Evolutionary conservation across 495 filamentous ascomycete genomes (phyloP).

Genomic region (Chaetomidium leptoderma): DNA sequence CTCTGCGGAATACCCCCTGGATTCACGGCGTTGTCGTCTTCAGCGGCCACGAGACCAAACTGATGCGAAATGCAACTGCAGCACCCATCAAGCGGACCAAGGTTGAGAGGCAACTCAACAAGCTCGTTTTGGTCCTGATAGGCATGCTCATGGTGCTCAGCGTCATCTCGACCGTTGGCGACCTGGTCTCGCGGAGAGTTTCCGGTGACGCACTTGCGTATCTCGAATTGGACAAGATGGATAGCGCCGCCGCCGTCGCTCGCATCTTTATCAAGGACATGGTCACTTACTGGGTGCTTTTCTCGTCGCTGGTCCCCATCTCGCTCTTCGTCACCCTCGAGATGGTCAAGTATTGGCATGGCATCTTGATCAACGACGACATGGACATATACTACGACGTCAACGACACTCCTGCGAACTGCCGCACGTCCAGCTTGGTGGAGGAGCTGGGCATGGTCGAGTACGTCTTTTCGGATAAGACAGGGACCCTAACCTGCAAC

Average conservation of each 20-base stretch:
- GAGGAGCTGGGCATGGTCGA: conserved; percentile 98
- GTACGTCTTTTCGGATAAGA: conserved; percentile 99
- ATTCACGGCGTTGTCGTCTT: conserved; percentile 96
- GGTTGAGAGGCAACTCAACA: conserved; percentile 88
- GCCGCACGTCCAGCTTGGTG: conserved; percentile 91
- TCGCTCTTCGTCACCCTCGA: conserved; percentile 97
- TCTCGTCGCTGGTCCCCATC: conserved; percentile 94
- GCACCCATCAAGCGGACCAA: conserved; percentile 96
- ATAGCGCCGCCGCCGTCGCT: conserved; percentile 49
- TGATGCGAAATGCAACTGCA: conserved; percentile 98
- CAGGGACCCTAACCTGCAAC: conserved; percentile 97
- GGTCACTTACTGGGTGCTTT: conserved; percentile 98
- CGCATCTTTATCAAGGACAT: conserved; percentile 90
- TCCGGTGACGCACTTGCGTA: conserved; percentile 59
- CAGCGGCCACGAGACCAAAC: conserved; percentile 96
- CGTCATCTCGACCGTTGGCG: conserved; percentile 84
- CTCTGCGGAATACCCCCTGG: conserved; percentile 95
- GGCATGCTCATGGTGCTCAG: conserved; percentile 78
- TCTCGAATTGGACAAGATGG: conserved; percentile 55
- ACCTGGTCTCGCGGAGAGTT: conserved; percentile 71
- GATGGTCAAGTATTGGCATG: conserved; percentile 95
- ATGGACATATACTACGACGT: conserved; percentile 97
- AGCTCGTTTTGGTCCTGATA: conserved; percentile 86
- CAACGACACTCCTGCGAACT: conserved; percentile 92
- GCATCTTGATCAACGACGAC: conserved; percentile 94